Evolutionary conservation across 345 rosid species (phyloP).

Genomic region (Sapria himalayana): DNA sequence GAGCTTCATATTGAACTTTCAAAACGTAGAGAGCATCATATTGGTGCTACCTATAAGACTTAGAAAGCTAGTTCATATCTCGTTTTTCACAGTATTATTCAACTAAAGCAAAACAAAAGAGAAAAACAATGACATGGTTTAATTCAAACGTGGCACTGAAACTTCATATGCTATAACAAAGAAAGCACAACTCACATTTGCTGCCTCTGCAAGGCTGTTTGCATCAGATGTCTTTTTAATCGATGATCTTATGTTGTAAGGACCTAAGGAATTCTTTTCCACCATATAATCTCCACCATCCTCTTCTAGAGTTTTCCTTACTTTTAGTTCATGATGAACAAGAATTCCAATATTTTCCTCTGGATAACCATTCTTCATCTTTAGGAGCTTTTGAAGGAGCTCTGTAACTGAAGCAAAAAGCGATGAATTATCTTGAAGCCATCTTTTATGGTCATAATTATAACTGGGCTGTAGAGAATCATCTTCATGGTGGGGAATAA

Average conservation of each 20-base stretch:
- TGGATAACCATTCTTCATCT: slow-evolving; percentile 42
- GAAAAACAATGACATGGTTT: too few relatives aligned
- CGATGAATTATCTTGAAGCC: slow-evolving; percentile 46
- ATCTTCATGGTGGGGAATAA: slow-evolving; percentile 24
- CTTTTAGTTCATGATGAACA: slow-evolving; percentile 26
- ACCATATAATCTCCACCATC: slow-evolving; percentile 27
- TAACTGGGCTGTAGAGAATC: slow-evolving; percentile 36
- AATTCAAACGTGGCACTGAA: too few relatives aligned
- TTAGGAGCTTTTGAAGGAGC: slow-evolving; percentile 69
- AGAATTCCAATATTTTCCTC: slow-evolving; percentile 22
- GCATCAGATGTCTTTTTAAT: slow-evolving; percentile 36
- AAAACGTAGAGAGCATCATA: too few relatives aligned
- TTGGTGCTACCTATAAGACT: not conserved
- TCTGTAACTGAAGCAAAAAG: slow-evolving; percentile 54
- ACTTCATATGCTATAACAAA: too few relatives aligned
- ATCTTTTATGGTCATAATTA: slow-evolving; percentile 37
- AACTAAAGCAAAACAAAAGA: slow-evolving; percentile 1
- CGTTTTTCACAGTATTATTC: not conserved
- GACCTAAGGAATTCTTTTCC: slow-evolving; percentile 35
- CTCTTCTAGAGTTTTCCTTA: slow-evolving; percentile 18
- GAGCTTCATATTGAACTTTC: too few relatives aligned
- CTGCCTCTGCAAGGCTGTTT: slow-evolving; percentile 27
- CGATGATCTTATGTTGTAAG: slow-evolving; percentile 49
- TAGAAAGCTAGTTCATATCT: not conserved
- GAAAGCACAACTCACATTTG: too few relatives aligned